Base-by-base conservation (phyloP, 345 rosid species). In the Streptanthus diversifolius region DNA sequence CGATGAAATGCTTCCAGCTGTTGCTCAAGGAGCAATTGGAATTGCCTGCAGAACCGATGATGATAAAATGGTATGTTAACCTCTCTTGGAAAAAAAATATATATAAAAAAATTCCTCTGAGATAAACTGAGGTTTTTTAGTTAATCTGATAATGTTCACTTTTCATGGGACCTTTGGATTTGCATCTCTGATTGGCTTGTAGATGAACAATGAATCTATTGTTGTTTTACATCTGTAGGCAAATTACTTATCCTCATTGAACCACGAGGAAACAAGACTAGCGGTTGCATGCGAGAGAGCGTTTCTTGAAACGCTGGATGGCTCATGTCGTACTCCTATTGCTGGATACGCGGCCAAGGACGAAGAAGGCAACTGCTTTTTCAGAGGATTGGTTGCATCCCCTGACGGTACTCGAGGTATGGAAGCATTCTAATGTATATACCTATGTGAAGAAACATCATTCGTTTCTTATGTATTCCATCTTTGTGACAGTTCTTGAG, bases 11-110 rank as follows among this genome's bases (percentile, higher is more conserved):
- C 98, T 95, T 71, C 99, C 99, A 8, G 99, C 99, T 44, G 99
- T 95, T 85, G 99, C 99, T 66, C 99, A 95, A 78, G 99, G 99
- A 22, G 99, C 99, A 7, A 95, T 95, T 56, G 99, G 99, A 68
- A 91, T 95, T 73, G 98, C 99, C 30, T 91, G 99, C 77, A 83
- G 97, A 79, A 87, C 70, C 25, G 75, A 79, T 75, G 93, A 95
- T 48, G 88, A 87, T 55, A 95, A 83, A 86, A 95, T 91, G 96
- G 99, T 95, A 71, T 33, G 76, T 63, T 53, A 43, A 56, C 12
- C 22, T 64, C 57, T 54, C 43, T 41, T 43, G 56, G 36, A 37
- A 2, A 37, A 5, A 18, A 2, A 8, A n/a, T n/a, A n/a, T n/a
- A n/a, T n/a, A n/a, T n/a, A n/a, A 11, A 24, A 48, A 24, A 1